Evolutionary conservation across 1,284 basidiomycete species (phyloP).

Genomic region (Hymenochaete sp.): DNA sequence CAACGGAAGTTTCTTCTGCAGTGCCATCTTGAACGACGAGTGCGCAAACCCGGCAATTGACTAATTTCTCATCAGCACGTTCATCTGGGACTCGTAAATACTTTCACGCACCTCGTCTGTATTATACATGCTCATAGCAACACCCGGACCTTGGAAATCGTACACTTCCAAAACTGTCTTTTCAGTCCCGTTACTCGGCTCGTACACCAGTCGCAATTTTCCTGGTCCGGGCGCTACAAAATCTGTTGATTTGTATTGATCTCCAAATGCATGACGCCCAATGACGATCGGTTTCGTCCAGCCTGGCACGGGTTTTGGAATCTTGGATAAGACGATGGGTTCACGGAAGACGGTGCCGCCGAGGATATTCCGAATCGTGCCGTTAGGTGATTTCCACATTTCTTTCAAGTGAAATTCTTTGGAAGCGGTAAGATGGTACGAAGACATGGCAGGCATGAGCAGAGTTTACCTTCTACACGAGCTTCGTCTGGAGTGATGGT

Average conservation of each 20-base stretch:
- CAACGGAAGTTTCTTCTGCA: slow-evolving; percentile 88
- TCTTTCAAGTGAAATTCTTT: slow-evolving; percentile 92
- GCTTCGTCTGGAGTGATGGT: slow-evolving; percentile 98
- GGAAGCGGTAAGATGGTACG: background rate
- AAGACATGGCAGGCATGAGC: background rate
- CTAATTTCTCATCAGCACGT: slow-evolving; percentile 28
- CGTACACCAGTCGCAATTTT: slow-evolving; percentile 84
- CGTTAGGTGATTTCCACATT: slow-evolving; percentile 97
- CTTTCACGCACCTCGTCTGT: slow-evolving; percentile 66
- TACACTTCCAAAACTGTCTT: slow-evolving; percentile 72
- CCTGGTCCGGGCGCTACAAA: slow-evolving; percentile 82
- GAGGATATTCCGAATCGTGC: slow-evolving; percentile 96
- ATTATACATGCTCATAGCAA: slow-evolving; percentile 93
- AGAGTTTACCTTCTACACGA: slow-evolving; percentile 49
- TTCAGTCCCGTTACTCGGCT: slow-evolving; percentile 62
- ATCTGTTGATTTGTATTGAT: slow-evolving; percentile 93
- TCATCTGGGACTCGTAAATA: background rate
- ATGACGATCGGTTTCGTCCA: slow-evolving; percentile 97
- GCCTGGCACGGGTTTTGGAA: slow-evolving; percentile 91
- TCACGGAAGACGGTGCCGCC: slow-evolving; percentile 98
- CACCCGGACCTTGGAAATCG: slow-evolving; percentile 83
- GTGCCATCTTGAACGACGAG: slow-evolving; percentile 97
- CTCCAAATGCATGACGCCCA: slow-evolving; percentile 95
- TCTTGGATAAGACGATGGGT: slow-evolving; percentile 86
- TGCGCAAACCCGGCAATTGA: slow-evolving; percentile 95